Evolutionary conservation across 164 flowering plant genomes (phyloP), one percentile per base, ranked within the genome.

Genomic region (Vitis labrusca): DNA sequence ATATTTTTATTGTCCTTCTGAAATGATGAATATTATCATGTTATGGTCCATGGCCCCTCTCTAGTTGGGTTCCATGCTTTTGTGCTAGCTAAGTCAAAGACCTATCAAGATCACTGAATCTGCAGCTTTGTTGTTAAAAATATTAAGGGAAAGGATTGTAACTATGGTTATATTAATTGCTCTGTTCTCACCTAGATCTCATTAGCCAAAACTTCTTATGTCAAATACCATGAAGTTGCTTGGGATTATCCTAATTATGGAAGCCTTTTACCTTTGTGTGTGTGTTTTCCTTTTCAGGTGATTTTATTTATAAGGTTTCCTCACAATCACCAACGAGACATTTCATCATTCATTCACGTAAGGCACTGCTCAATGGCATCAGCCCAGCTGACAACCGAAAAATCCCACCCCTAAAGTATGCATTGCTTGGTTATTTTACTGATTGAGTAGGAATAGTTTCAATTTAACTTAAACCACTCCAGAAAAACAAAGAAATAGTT

Each of bases 401-500:
- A 77, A 78, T 95, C 77, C 99, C 99, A 66, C 97, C 97, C 8
- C 77, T 93, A 66, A 91, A 91, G 99, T 96, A 87, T 47, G 92
- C 64, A 10, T 49, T 58, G 17, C 29, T 61, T 56, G 37, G 15
- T 74, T 8, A 50, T 66, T 52, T 37, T 7, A 32, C 30, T 37
- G 6, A 37, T 37, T 37, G 44, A 30, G 29, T n/a, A 53, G 32
- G 58, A 9, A 4, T 19, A 16, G 48, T 6, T 66, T 32, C 15
- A 13, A 14, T 53, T 65, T 12, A 32, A 54, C 19, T 65, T 3
- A 37, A 37, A 37, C 44, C 7, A 3, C 44, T 37, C 44, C 5
- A 37, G 44, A 37, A 37, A 37, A 37, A 37, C 44, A 37, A 37
- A 37, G 44, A 37, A 3, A 37, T 37, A 6, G 44, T 37, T 37